Conservation (phyloP, 345 rosid genomes). For the Firmiana major region DNA sequence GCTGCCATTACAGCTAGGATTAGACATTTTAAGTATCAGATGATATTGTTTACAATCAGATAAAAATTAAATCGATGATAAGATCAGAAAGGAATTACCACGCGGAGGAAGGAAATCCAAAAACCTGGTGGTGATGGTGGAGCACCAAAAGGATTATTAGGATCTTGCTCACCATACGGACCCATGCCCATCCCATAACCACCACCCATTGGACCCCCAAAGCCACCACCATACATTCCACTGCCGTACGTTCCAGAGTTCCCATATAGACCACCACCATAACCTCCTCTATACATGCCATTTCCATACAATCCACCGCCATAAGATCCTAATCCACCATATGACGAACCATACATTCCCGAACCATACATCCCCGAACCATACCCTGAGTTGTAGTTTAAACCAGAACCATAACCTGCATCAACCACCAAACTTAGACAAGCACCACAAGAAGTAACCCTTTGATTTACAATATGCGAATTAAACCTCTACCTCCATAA, state of each 20-base stretch:
- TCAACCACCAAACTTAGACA: constrained; percentile 14
- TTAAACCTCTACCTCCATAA: constrained; percentile 42
- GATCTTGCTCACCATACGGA: constrained; percentile 88
- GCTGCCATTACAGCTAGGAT: background rate
- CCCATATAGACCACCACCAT: constrained; percentile 76
- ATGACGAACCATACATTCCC: constrained; percentile 55
- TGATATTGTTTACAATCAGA: background rate
- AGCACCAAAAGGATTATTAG: constrained; percentile 73
- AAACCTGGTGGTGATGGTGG: constrained; percentile 97
- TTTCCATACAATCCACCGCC: constrained; percentile 77
- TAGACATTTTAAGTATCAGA: background rate
- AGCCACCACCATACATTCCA: constrained; percentile 41
- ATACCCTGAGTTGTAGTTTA: constrained; percentile 62
- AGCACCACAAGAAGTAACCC: constrained; percentile 7
- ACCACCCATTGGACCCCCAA: constrained; percentile 88
- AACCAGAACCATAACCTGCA: constrained; percentile 71
- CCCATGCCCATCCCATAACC: constrained; percentile 88
- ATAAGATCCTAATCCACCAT: constrained; percentile 49
- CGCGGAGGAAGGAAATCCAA: constrained; percentile 92
- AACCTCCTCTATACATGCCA: constrained; percentile 79
- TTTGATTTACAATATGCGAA: background rate
- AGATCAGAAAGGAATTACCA: constrained; percentile 41
- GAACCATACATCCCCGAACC: constrained; percentile 65
- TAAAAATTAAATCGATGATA: background rate
- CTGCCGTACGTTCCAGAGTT: constrained; percentile 59